Evolutionary conservation across 805 yeast genomes (phyloP), one percentile per base, ranked within the genome.

Genomic region (Yarrowia bubula): DNA sequence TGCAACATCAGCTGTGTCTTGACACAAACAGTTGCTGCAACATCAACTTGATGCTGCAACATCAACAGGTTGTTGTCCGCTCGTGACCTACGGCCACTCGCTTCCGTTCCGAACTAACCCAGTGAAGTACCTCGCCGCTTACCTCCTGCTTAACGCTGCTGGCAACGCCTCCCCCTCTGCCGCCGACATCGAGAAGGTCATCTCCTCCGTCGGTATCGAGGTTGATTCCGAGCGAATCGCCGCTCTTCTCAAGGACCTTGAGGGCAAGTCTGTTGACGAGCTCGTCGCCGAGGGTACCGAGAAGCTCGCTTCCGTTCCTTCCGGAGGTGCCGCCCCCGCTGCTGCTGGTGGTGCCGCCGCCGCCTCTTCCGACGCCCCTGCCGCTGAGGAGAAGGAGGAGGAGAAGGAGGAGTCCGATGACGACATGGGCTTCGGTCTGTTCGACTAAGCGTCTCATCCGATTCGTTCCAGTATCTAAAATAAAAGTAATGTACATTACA

Each of bases 121-220:
- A 78, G 84, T 92, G 98, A 95, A 92, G 90, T 93, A 93, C 88
- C 89, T 95, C 84, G 99, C 99, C 84, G 98, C 99, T 82, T 95
- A 95, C 86, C 89, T 95, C 83, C 89, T 93, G 84, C 87, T 95
- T 83, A 92, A 88, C 84, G 92, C 95, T 81, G 97, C 97, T 82
- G 99, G 98, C 80, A 87, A 86, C 85, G 80, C 92, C 79, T 78
- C 95, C 76, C 98, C 99, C 83, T 84, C 96, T 74, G 96, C 96
- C 75, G 86, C 89, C 77, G 93, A 91, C 81, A 85, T 95, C 85
- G 83, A 90, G 82, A 76, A 88, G 74, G 88, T 95, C 76, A 87
- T 95, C 79, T 88, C 90, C 79, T 83, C 98, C 67, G 98, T 93
- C 76, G 98, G 98, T 81, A 87, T 90, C 75, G 99, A 95, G 81